These are phyloP conservation scores for Diversispora eburnea DNA, from an alignment of 192 early-diverging fungal species.

Conservation along the genomic window DNA sequence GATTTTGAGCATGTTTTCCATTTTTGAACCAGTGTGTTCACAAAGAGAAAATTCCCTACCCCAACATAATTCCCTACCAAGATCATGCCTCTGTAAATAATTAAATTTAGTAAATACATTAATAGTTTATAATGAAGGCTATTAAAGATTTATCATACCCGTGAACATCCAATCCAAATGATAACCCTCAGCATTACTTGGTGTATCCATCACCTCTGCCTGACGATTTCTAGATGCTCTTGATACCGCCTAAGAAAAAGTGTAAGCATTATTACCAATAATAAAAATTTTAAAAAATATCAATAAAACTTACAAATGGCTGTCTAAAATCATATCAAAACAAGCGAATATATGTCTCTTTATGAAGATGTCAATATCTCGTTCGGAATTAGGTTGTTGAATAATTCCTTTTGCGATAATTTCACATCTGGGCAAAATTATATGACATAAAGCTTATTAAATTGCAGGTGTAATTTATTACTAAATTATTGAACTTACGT, in stretches of 20 bases:
- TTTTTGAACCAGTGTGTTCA: constrained; percentile 19
- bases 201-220: constrained; percentile 11
- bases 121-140: constrained; percentile 21
- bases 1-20: constrained; percentile 2
- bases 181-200: constrained; percentile 14
- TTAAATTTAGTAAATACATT: constrained; percentile 10
- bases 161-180: constrained; percentile 28
- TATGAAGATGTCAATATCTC: constrained; percentile 29
- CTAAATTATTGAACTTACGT: constrained; percentile 27
- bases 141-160: constrained; percentile 22
- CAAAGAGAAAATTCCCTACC: constrained; percentile 14
- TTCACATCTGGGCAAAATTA: constrained; percentile 5
- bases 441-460: too few species aligned
- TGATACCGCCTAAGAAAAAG: constrained; percentile 14
- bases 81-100: constrained; percentile 24
- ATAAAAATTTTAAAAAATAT: constrained; percentile 15
- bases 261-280: constrained; percentile 13
- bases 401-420: constrained; percentile 21
- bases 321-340: constrained; percentile 27
- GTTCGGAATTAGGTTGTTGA: constrained; percentile 24
- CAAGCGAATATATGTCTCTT: constrained; percentile 26
- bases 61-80: constrained; percentile 17
- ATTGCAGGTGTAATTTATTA: background rate
- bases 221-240: constrained; percentile 10
- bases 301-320: constrained; percentile 24